Evolutionary conservation across 768 basidiomycete genomes (phyloP).

Genomic region (Lactarius tabidus): DNA sequence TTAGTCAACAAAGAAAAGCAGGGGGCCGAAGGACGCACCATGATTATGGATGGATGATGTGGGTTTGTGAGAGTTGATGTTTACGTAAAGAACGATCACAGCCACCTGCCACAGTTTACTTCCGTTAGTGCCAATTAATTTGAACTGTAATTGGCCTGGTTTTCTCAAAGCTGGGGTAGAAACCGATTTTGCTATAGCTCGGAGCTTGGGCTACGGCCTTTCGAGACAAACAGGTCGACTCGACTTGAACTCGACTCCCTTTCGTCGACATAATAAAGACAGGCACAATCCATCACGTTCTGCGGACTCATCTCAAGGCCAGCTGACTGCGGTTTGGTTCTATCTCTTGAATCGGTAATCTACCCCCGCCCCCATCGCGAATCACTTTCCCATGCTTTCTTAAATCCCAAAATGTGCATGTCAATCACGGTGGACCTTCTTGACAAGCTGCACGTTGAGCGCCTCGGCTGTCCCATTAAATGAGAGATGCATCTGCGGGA

Average conservation of each 20-base stretch:
- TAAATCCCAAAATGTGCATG: constrained; percentile 8
- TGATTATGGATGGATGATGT: constrained; percentile 19
- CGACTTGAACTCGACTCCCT: background rate
- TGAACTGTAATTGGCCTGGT: background rate
- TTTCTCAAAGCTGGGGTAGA: background rate
- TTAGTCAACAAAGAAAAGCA: background rate
- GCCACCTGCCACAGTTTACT: background rate
- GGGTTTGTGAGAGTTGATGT: background rate
- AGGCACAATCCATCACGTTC: background rate
- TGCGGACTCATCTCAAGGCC: background rate
- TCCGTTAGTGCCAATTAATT: too few relatives aligned
- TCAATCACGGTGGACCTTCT: constrained; percentile 8
- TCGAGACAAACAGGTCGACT: background rate
- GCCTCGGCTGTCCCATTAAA: constrained; percentile 1
- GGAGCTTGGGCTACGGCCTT: background rate
- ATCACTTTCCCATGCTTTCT: constrained; percentile 4
- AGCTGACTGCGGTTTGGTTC: background rate
- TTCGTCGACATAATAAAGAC: background rate
- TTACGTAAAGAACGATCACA: background rate
- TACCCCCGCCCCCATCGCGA: background rate
- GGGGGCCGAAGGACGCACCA: constrained; percentile 28
- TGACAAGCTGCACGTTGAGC: constrained; percentile 5
- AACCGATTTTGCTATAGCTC: background rate
- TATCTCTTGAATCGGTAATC: background rate
- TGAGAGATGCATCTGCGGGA: constrained; percentile 2